phyloP scores from a whole-genome alignment of 257 asterid genomes.

The Cordia subcordata region DNA sequence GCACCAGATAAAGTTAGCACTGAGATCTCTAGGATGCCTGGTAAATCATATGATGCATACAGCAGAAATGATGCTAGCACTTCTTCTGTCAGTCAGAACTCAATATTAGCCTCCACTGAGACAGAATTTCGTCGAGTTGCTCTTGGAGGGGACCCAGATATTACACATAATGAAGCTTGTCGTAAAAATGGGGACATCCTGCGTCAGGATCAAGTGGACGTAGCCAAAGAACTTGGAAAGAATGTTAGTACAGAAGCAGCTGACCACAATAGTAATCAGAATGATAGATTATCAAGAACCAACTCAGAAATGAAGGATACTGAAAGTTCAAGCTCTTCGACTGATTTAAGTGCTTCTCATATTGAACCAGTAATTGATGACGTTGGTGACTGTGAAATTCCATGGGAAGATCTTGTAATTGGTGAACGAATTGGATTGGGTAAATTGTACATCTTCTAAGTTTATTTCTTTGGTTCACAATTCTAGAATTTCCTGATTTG shows the following conservation, averaged over 20 bases:
- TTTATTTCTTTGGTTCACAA: slow-evolving; percentile 5
- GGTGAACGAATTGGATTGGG: slow-evolving; percentile 99
- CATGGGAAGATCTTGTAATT: slow-evolving; percentile 94
- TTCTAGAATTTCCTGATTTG: neutral
- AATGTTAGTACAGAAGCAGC: slow-evolving; percentile 17
- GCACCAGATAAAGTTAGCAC: slow-evolving; percentile 29
- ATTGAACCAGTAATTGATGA: slow-evolving; percentile 79
- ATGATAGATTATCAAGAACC: slow-evolving; percentile 23
- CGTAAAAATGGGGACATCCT: slow-evolving; percentile 21
- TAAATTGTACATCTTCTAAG: slow-evolving; percentile 29
- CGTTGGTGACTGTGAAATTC: slow-evolving; percentile 94
- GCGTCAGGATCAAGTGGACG: slow-evolving; percentile 29
- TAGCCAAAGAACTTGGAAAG: slow-evolving; percentile 19
- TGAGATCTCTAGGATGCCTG: slow-evolving; percentile 32
- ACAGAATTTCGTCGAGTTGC: slow-evolving; percentile 31
- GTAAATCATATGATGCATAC: slow-evolving; percentile 23
- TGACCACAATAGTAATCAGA: slow-evolving; percentile 33
- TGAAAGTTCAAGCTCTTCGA: slow-evolving; percentile 40
- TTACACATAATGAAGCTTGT: slow-evolving; percentile 31
- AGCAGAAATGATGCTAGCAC: slow-evolving; percentile 28
- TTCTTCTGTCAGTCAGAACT: slow-evolving; percentile 23
- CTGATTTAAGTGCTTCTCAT: slow-evolving; percentile 24
- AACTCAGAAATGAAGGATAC: slow-evolving; percentile 35
- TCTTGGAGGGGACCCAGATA: slow-evolving; percentile 24
- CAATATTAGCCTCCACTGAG: slow-evolving; percentile 33